These are phyloP conservation scores for Geotrichum carabidarum DNA, from an alignment of 1,139 yeast species.

Conservation along the genomic window DNA sequence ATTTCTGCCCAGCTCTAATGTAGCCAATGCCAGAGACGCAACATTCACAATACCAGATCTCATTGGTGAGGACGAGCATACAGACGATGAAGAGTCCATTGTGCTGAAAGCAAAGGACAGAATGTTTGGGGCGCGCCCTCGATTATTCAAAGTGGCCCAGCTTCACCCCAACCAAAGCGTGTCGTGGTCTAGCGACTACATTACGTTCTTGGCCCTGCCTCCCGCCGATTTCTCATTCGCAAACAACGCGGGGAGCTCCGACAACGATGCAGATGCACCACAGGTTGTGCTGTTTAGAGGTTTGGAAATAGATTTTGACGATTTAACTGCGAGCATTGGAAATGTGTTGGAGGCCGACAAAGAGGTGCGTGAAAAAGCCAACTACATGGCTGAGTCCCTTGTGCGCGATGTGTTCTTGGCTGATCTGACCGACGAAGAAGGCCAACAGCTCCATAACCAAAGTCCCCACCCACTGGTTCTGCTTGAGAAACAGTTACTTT, in stretches of 20 bases:
- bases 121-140: slow-evolving; percentile 16
- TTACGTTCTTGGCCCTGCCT: slow-evolving; percentile 14
- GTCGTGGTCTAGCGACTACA: slow-evolving; percentile 10
- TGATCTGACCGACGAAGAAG: slow-evolving; percentile 7
- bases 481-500: not conserved
- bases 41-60: slow-evolving; percentile 26
- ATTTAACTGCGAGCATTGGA: slow-evolving; percentile 40
- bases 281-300: slow-evolving; percentile 20
- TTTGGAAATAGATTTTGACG: slow-evolving; percentile 40
- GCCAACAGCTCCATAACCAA: not conserved
- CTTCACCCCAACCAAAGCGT: not conserved
- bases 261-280: not conserved
- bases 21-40: slow-evolving; percentile 20
- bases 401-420: slow-evolving; percentile 8
- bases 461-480: not conserved
- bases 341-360: slow-evolving; percentile 23
- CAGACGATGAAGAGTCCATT: slow-evolving; percentile 20
- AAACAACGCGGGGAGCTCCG: not conserved
- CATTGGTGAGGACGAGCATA: slow-evolving; percentile 19
- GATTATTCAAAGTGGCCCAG: slow-evolving; percentile 8
- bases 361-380: slow-evolving; percentile 1
- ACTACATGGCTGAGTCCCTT: slow-evolving; percentile 11
- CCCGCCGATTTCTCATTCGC: slow-evolving; percentile 11
- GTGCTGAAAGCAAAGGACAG: slow-evolving; percentile 16
- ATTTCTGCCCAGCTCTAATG: slow-evolving; percentile 33